These are phyloP conservation scores for Raphidocelis subcapitata DNA, from an alignment of 139 green algal genomes.

Conservation along the genomic window DNA sequence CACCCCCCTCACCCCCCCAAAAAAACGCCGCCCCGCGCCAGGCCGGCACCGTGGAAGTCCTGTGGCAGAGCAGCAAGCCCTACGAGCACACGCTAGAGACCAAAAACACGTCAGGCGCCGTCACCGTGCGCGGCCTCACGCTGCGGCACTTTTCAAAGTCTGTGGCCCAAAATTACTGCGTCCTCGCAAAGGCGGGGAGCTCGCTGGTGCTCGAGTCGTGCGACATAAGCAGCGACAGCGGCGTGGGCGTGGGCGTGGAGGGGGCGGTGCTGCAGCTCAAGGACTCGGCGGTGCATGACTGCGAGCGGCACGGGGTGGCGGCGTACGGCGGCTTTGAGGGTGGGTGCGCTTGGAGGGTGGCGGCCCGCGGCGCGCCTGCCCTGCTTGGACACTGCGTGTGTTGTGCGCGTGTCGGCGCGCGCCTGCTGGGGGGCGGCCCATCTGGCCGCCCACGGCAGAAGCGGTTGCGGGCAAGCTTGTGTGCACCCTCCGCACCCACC, in stretches of 20 bases:
- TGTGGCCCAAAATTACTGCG: slow-evolving; percentile 22
- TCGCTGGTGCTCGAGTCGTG: background rate
- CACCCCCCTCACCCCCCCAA: no score
- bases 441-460: background rate
- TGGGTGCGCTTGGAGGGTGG: background rate
- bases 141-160: slow-evolving; percentile 13
- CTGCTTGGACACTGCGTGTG: background rate
- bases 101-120: background rate
- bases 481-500: background rate
- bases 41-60: background rate
- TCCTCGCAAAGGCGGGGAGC: slow-evolving; percentile 3
- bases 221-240: slow-evolving; percentile 17
- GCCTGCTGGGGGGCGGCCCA: background rate
- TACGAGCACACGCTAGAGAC: slow-evolving; percentile 17
- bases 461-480: background rate
- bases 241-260: slow-evolving; percentile 10
- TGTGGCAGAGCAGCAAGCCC: background rate
- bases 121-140: background rate
- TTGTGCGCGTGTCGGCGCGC: background rate
- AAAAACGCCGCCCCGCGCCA: background rate
- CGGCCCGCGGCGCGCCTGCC: background rate
- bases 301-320: slow-evolving; percentile 12
- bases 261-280: slow-evolving; percentile 5
- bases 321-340: slow-evolving; percentile 16
- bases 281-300: slow-evolving; percentile 13